These are phyloP conservation scores for Hyaloperonospora brassicae DNA, from an alignment of 352 stramenopile genomes.

Conservation along the genomic window DNA sequence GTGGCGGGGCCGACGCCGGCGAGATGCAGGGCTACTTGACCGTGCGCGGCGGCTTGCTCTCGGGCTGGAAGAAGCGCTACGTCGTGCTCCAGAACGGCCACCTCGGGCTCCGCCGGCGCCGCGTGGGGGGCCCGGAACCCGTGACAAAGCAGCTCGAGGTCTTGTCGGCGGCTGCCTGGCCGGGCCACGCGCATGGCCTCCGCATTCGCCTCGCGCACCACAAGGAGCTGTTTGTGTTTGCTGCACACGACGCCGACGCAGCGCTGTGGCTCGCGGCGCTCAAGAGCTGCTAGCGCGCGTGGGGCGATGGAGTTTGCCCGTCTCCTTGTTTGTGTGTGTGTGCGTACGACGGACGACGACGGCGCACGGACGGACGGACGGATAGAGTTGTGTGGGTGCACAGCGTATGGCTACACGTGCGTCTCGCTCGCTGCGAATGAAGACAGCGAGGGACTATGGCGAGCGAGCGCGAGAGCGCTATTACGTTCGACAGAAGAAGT, in stretches of 20 bases:
- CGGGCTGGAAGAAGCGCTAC: slow-evolving; percentile 49
- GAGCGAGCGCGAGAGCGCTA: too few relatives aligned
- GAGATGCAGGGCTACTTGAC: slow-evolving; percentile 41
- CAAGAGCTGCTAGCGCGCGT: slow-evolving; percentile 24
- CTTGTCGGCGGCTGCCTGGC: slow-evolving; percentile 37
- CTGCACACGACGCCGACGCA: slow-evolving; percentile 35
- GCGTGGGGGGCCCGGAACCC: slow-evolving; percentile 19
- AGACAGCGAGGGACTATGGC: too few relatives aligned
- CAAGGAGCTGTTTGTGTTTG: slow-evolving; percentile 48
- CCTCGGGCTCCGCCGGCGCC: slow-evolving; percentile 29
- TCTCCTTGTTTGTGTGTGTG: too few relatives aligned
- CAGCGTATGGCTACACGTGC: too few relatives aligned
- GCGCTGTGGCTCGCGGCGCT: slow-evolving; percentile 47
- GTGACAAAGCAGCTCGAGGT: slow-evolving; percentile 38
- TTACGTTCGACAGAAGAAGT: too few relatives aligned
- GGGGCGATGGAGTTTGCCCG: too few relatives aligned
- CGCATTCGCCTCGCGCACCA: slow-evolving; percentile 43
- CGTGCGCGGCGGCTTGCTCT: slow-evolving; percentile 32
- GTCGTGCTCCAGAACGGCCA: slow-evolving; percentile 40
- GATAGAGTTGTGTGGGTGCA: too few relatives aligned
- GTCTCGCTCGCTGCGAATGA: too few relatives aligned
- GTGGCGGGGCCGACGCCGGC: slow-evolving; percentile 24
- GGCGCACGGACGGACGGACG: too few relatives aligned
- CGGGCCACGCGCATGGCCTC: slow-evolving; percentile 33
- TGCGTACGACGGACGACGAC: too few relatives aligned